phyloP scores from a whole-genome alignment of 305 asterid genomes.

The Fraxinus nigra region DNA sequence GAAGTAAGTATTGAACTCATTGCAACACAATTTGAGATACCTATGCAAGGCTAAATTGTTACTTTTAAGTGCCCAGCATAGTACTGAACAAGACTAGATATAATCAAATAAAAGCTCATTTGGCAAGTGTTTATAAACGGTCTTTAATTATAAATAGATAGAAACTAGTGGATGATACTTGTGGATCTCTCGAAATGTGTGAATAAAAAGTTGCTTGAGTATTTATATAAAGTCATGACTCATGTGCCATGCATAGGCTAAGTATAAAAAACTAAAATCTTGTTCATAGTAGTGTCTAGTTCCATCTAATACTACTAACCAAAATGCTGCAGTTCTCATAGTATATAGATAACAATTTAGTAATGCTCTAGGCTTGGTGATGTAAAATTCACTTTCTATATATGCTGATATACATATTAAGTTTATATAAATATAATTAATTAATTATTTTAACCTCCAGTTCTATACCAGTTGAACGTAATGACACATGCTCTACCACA shows the following conservation, averaged over 20 bases:
- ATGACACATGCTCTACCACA: background rate
- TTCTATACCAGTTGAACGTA: background rate
- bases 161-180: background rate
- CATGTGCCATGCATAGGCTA: background rate
- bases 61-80: background rate
- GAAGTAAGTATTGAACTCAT: constrained; percentile 58
- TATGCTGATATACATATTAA: too few relatives aligned
- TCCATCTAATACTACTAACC: background rate
- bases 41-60: background rate
- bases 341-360: background rate
- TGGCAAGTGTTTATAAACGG: background rate
- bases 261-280: background rate
- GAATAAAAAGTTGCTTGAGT: background rate
- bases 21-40: background rate
- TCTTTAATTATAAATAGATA: background rate
- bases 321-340: background rate
- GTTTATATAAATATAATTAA: background rate
- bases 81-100: background rate
- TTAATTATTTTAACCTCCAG: constrained; percentile 1
- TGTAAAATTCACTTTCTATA: background rate
- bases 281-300: background rate
- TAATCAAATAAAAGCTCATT: background rate
- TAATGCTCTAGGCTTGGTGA: background rate
- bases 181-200: background rate
- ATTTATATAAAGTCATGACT: background rate